Evolutionary conservation across 495 filamentous ascomycete species (phyloP).

Genomic region (Aspergillus indologenus): DNA sequence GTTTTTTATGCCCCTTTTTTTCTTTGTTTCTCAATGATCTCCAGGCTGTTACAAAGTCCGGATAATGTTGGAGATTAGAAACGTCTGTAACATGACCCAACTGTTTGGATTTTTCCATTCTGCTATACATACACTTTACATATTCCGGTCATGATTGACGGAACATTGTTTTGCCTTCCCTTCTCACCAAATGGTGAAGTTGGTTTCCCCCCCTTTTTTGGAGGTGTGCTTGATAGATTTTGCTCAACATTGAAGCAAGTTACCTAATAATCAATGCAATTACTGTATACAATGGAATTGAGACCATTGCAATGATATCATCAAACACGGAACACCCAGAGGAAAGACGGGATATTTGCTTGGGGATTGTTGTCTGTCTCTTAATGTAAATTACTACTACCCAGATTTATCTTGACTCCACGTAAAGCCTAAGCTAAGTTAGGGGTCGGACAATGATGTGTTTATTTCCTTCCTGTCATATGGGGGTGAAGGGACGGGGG

Average conservation of each 20-base stretch:
- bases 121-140: slow-evolving; percentile 15
- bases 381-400: no score
- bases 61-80: slow-evolving; percentile 12
- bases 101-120: not conserved
- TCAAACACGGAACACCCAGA: no score
- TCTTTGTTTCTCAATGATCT: slow-evolving; percentile 1
- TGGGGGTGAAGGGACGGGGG: no score
- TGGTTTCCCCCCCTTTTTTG: not conserved
- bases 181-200: not conserved
- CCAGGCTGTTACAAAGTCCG: slow-evolving; percentile 6
- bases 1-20: slow-evolving; percentile 5
- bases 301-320: no score
- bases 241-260: not conserved
- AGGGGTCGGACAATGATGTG: no score
- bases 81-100: slow-evolving; percentile 17
- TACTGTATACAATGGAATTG: no score
- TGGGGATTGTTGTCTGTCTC: no score
- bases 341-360: no score
- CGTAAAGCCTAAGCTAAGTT: no score
- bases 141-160: slow-evolving; percentile 10
- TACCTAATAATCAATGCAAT: not conserved
- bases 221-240: slow-evolving; percentile 1
- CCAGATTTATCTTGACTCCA: no score
- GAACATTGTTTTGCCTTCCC: not conserved
- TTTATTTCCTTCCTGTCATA: no score